Base-by-base conservation (phyloP, 306 rosid genomes). In the Aeschynomene evenia region DNA sequence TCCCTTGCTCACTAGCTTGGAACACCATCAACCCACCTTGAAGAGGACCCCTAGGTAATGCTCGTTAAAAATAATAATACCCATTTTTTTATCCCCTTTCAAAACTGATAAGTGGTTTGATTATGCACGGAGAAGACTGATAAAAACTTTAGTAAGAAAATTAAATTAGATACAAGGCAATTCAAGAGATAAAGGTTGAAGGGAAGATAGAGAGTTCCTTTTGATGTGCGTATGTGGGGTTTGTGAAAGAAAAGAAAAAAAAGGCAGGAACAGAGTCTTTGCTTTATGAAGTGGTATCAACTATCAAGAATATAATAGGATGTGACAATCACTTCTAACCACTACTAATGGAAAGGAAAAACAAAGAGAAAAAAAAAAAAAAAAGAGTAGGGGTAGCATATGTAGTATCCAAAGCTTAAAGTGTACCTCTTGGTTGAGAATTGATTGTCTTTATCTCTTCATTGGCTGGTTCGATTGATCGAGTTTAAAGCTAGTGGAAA, bases 331-430 rank as follows among this genome's bases (percentile, higher is more conserved):
- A 66, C 61, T 15, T 42, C 77, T 58, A 28, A 63, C 80, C 73
- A 77, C 76, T 37, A 45, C 23, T 57, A 75, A 63, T n/a, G 61
- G 58, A 65, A 72, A 68, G 42, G 71, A 14, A 26, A n/a, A n/a
- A n/a, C n/a, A n/a, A n/a, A n/a, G n/a, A n/a, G n/a, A n/a, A n/a
- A n/a, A n/a, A n/a, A n/a, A n/a, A n/a, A n/a, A n/a, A n/a, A n/a
- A 19, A 20, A 69, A 60, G 16, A 42, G 56, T 12, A 37, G 18
- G 55, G 68, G 12, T 53, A 43, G 20, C 31, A 50, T 40, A 69
- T 63, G 61, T 64, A 73, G 84, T 15, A 70, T 77, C 78, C 88
- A 51, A 78, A 56, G 80, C 89, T 70, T 55, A 64, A 53, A 37
- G 34, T 54, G 50, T 54, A 45, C 68, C 68, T 57, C 54, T 66